Base-by-base conservation (phyloP, 129 eudicot species). In the Artemisia argyi region DNA sequence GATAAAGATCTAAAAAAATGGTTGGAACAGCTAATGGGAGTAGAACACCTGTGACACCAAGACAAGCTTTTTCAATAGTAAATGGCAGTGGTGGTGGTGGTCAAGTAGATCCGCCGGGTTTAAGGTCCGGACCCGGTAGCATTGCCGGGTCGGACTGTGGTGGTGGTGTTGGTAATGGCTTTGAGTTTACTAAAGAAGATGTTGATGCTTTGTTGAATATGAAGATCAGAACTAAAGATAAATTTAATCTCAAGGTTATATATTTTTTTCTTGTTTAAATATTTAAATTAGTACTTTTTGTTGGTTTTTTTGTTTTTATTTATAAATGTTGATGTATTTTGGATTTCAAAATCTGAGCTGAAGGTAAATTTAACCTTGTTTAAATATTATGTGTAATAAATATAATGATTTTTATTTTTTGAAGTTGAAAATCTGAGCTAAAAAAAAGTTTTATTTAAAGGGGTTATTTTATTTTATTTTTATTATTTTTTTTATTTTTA, bases 181-280 rank as follows among this genome's bases (percentile, higher is more conserved):
- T 83, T 72, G 96, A 83, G 76, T 94, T 90, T 65, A 84, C 90
- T 3, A 81, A 77, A 69, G 97, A 86, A 50, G 96, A 90, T 47
- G 91, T 90, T 52, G 99, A 94, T 44, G 88, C 88, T 20, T 90
- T 94, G 79, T 73, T 94, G 67, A 84, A 76, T 71, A 86, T 90
- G 87, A 94, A 85, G 89, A 81, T 94, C 85, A 90, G 55, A 83
- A 53, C 87, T 52, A 94, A 94, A 79, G 92, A 86, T 57, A 94
- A 85, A 63, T 94, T 82, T 57, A 86, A 89, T 59, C 79, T 82
- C 51, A 94, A 87, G 94, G 98, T 89, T 66, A 30, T 30, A 30
- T 4, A 3, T 30, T 30, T 24, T 24, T 24, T 24, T 24, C 30
- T 26, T 26, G 4, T 26, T 26, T 26, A 26, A 26, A 26, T 26